Base-by-base conservation (phyloP, 116 monocot genomes). In the Zostera marina region DNA sequence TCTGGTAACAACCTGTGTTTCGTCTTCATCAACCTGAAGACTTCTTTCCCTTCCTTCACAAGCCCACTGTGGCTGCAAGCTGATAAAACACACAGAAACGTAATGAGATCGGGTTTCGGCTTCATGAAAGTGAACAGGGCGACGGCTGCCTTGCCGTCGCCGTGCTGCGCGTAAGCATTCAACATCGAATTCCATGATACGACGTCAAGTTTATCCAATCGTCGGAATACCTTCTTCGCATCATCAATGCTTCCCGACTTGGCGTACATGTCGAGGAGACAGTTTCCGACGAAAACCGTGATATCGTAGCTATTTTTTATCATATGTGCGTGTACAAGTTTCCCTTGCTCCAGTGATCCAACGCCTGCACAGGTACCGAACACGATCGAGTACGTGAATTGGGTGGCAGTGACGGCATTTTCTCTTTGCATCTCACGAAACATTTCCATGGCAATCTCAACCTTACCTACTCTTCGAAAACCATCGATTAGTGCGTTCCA, bases 161-260 rank as follows among this genome's bases (percentile, higher is more conserved):
- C 74, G 53, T 69, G 74, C 23, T 74, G 74, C 1, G 69, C 68
- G 42, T 41, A 74, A 5, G 48, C 74, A 13, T 57, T 64, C 10
- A 74, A 64, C 58, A 74, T 68, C 21, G 74, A 68, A 64, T 74
- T 69, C 74, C 74, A 74, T 20, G 74, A 74, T 38, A 69, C 69
- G 13, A 69, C 9, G 46, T 74, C 68, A 40, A 22, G 43, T 16
- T 64, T 74, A 19, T 47, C 52, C 42, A 69, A 51, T 19, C 65
- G 49, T 9, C 55, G 17, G 10, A 74, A 74, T 0, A 74, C 44
- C 25, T 65, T 74, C 65, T 58, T 52, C 2, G 74, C 74, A 52
- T 74, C 74, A 9, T 47, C 63, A 14, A 74, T 65, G 47, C 69
- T 53, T 19, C 74, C 74, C 11, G 69, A 48, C 42, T 74, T 74